Base-by-base conservation (phyloP, 2,329 filamentous ascomycete genomes). In the Colletotrichum eleusines region DNA sequence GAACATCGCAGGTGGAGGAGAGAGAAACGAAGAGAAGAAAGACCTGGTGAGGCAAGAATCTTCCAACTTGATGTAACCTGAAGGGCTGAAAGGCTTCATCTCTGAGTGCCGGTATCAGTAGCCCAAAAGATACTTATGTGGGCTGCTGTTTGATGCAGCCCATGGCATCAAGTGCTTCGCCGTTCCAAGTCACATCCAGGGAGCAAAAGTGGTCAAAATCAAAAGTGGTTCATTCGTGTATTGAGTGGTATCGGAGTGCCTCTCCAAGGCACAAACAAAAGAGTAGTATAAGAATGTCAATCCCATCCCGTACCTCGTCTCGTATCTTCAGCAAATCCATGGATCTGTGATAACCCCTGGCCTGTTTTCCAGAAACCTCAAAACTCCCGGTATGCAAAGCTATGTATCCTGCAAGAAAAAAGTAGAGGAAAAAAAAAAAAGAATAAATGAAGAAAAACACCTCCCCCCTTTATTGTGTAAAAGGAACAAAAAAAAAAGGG, bases 201-300 rank as follows among this genome's bases (percentile, higher is more conserved):
- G 9, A 28, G 50, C 33, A 31, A 16, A 11, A 35, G 14, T 46
- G n/a, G 33, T 46, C 8, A 57, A 57, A n/a, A 57, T 23, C 42
- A 33, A n/a, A 23, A n/a, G n/a, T n/a, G n/a, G n/a, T n/a, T 46
- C 38, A 26, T 46, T 64, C 18, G 40, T 64, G 40, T 54, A 62
- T 62, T n/a, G 20, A 33, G 44, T 64, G 62, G 62, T 64, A 64
- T 64, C 62, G 57, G 48, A 57, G 23, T 64, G 62, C 62, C 62
- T 38, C 7, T 7, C n/a, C n/a, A n/a, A n/a, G n/a, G n/a, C n/a
- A n/a, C n/a, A n/a, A n/a, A n/a, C n/a, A n/a, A 44, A 46, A 51
- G 50, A 46, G 31, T 28, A 64, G 44, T 46, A 9, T 40, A 23
- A 64, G 50, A 64, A 64, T 44, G 50, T 64, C 51, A 46, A 46